These are phyloP conservation scores for Crotalaria pallida DNA, from an alignment of 306 rosid genomes.

Conservation along the genomic window DNA sequence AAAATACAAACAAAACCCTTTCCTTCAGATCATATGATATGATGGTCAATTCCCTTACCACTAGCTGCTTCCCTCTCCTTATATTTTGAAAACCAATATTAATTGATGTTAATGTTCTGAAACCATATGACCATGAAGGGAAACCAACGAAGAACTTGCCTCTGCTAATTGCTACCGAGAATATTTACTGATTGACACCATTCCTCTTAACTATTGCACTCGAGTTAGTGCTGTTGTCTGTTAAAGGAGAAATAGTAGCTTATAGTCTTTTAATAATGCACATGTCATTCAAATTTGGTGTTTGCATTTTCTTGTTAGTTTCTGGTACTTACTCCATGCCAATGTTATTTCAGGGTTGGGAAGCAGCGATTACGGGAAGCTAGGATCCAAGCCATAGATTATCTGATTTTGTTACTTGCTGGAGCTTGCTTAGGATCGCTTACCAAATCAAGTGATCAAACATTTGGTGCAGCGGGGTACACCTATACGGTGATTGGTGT, in stretches of 20 bases:
- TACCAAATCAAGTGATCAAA: conserved; percentile 55
- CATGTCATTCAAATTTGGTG: not conserved
- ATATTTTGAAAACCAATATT: not conserved
- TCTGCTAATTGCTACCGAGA: not conserved
- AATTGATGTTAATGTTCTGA: not conserved
- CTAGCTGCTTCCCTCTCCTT: not conserved
- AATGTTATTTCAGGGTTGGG: conserved; percentile 49
- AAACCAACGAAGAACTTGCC: not conserved
- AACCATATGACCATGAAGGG: not conserved
- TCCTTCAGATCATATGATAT: not conserved
- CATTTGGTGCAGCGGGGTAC: conserved; percentile 72
- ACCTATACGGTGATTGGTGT: conserved; percentile 86
- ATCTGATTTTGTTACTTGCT: conserved; percentile 83
- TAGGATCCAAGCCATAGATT: conserved; percentile 76
- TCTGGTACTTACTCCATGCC: conserved; percentile 13
- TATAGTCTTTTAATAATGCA: not conserved
- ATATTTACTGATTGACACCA: not conserved
- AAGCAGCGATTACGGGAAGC: conserved; percentile 93
- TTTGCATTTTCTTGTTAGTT: conserved; percentile 3
- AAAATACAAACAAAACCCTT: not conserved
- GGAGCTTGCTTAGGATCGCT: conserved; percentile 96
- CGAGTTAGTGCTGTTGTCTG: not conserved
- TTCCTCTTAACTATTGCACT: not conserved
- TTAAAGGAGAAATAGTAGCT: not conserved
- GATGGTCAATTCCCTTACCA: not conserved